Conservation (phyloP, 768 basidiomycete genomes). For the Dentipellis fragilis region DNA sequence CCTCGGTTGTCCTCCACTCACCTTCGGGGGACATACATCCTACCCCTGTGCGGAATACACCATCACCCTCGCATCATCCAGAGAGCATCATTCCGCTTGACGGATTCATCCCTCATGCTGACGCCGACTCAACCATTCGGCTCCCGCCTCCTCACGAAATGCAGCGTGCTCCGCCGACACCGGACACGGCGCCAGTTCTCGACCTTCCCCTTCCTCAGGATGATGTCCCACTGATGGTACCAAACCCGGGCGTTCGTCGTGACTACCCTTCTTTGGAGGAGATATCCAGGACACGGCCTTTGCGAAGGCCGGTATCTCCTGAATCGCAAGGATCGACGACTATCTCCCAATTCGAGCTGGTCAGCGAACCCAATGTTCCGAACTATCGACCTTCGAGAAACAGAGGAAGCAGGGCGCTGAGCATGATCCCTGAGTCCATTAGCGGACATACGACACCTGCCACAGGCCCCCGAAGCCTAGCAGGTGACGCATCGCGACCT, state of each 20-base stretch:
- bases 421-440: conserved; percentile 9
- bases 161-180: conserved; percentile 2
- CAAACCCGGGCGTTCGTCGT: conserved; percentile 6
- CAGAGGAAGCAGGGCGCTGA: conserved; percentile 5
- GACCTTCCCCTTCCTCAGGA: not conserved
- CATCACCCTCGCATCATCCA: conserved; percentile 7
- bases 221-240: conserved; percentile 12
- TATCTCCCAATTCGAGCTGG: conserved; percentile 14
- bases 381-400: conserved; percentile 6
- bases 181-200: not conserved
- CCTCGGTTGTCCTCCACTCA: not conserved
- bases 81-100: conserved; percentile 9
- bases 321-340: conserved; percentile 13
- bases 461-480: conserved; percentile 6
- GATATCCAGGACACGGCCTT: not conserved
- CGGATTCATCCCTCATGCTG: conserved; percentile 10
- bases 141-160: conserved; percentile 13
- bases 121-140: conserved; percentile 8
- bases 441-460: conserved; percentile 11
- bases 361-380: conserved; percentile 10
- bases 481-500: conserved; percentile 6
- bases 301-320: conserved; percentile 1
- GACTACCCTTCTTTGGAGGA: conserved; percentile 3
- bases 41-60: conserved; percentile 1
- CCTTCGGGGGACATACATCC: conserved; percentile 1